Evolutionary conservation across 345 rosid genomes (phyloP).

Genomic region (Euphorbia pulcherrima): DNA sequence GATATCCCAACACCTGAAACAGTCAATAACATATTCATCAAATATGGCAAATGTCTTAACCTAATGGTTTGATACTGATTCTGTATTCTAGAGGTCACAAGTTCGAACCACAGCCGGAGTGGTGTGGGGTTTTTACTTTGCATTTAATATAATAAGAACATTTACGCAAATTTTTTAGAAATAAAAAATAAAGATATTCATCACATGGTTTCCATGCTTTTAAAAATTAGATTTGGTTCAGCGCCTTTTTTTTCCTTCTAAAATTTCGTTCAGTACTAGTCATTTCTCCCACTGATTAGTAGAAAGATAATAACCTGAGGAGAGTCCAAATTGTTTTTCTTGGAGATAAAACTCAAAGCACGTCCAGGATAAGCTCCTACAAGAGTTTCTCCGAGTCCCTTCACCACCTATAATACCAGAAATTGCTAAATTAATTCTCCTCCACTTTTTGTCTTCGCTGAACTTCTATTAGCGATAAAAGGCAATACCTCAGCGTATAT

Average conservation of each 20-base stretch:
- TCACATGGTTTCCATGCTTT: no score
- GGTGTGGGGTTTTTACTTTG: no score
- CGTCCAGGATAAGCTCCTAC: constrained; percentile 99
- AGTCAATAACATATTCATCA: background rate
- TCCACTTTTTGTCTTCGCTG: constrained; percentile 2
- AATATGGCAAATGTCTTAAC: no score
- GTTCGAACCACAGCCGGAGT: no score
- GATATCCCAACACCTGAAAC: constrained; percentile 81
- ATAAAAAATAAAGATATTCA: no score
- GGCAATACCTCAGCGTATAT: constrained; percentile 81
- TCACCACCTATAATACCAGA: constrained; percentile 59
- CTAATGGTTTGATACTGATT: no score
- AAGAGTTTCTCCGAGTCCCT: constrained; percentile 95
- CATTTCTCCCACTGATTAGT: background rate
- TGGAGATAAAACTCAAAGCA: constrained; percentile 83
- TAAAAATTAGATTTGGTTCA: background rate
- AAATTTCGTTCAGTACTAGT: background rate
- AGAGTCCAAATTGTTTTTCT: constrained; percentile 59
- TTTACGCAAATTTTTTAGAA: no score
- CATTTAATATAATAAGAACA: no score
- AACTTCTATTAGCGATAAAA: background rate
- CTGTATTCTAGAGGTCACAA: no score
- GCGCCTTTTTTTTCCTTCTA: no score
- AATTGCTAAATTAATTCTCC: constrained; percentile 10
- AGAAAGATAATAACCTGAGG: constrained; percentile 54